These are phyloP conservation scores for Blastobotrys malaysiensis DNA, from an alignment of 1,139 yeast species.

Conservation along the genomic window DNA sequence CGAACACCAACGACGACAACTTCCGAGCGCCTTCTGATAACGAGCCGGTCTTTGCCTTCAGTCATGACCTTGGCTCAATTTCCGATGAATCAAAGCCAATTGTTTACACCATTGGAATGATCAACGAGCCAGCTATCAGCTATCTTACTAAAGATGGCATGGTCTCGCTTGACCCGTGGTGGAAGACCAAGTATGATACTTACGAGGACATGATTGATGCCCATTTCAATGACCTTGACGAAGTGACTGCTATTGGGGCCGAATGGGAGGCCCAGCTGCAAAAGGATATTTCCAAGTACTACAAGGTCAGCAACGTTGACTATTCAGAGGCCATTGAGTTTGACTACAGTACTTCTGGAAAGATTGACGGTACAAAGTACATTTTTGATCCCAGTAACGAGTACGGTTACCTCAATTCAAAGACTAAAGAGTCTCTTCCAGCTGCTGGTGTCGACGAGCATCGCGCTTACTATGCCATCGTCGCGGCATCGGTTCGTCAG, in stretches of 20 bases:
- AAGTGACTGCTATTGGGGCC: neutral
- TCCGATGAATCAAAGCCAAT: neutral
- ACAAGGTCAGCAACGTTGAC: neutral
- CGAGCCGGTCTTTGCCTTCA: conserved; percentile 6
- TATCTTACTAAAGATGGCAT: conserved; percentile 2
- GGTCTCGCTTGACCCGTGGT: conserved; percentile 6
- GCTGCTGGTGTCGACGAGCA: conserved; percentile 7
- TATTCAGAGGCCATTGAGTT: neutral
- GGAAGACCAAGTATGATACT: conserved; percentile 7
- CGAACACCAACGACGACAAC: conserved; percentile 1
- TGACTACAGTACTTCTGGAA: neutral
- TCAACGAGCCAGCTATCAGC: conserved; percentile 5
- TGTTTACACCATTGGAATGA: conserved; percentile 4
- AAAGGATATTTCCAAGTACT: conserved; percentile 6
- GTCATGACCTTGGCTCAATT: conserved; percentile 3
- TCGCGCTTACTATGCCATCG: conserved; percentile 8
- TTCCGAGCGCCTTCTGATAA: conserved; percentile 3
- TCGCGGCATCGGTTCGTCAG: conserved; percentile 8
- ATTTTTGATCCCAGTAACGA: conserved; percentile 1
- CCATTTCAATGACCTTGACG: conserved; percentile 7
- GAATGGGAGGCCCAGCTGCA: conserved; percentile 1
- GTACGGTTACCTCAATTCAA: conserved; percentile 4
- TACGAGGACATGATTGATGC: conserved; percentile 1
- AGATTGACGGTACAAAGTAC: conserved; percentile 3
- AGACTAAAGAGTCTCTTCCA: neutral